phyloP scores from a whole-genome alignment of 352 stramenopile genomes.

The Globisporangium yorkense region DNA sequence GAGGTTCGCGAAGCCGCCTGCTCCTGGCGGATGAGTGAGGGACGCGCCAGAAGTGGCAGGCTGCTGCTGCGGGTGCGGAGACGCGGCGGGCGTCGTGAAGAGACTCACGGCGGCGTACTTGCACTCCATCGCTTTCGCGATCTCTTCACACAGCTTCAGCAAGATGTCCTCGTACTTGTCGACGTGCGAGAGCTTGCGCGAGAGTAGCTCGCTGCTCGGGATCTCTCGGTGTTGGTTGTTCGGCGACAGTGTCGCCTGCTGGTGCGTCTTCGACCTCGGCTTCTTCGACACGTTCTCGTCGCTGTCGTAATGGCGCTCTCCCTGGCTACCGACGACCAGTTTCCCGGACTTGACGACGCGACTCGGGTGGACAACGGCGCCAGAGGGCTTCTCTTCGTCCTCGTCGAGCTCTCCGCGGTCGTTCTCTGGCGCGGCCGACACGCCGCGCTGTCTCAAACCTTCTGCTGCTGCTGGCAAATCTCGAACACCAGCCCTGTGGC shows the following conservation, averaged over 20 bases:
- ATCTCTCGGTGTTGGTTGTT: constrained; percentile 26
- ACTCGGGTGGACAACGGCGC: neutral
- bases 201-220: constrained; percentile 18
- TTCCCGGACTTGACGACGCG: constrained; percentile 10
- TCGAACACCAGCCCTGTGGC: neutral
- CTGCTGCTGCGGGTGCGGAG: neutral
- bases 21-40: constrained; percentile 6
- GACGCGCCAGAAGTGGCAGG: neutral
- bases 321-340: constrained; percentile 2
- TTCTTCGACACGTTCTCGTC: neutral
- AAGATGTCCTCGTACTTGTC: constrained; percentile 49
- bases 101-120: constrained; percentile 61
- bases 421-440: neutral
- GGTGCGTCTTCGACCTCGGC: neutral
- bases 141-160: constrained; percentile 44
- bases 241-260: neutral
- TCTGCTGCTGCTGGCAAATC: neutral
- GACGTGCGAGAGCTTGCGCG: constrained; percentile 25
- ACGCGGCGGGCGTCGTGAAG: constrained; percentile 20
- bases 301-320: neutral
- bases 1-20: constrained; percentile 12
- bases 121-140: constrained; percentile 27
- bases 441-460: neutral
- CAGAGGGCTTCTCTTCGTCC: neutral
- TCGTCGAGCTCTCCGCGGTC: constrained; percentile 7